Evolutionary conservation across 2,329 filamentous ascomycete genomes (phyloP).

Genomic region (Exophiala viscosa): DNA sequence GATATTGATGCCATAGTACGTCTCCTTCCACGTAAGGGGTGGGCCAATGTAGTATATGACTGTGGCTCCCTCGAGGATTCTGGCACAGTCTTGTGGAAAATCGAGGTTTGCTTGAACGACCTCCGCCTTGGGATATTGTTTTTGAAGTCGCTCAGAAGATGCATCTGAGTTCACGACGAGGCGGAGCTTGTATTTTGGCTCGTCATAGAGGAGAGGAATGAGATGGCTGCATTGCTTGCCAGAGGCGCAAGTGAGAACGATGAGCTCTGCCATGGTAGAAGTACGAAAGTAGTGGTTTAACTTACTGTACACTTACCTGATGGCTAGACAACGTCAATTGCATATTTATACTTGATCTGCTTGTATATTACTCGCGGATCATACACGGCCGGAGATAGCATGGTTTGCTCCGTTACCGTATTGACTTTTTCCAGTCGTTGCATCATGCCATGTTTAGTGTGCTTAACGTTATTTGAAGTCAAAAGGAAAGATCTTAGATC

Average conservation of each 20-base stretch:
- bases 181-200: constrained; percentile 29
- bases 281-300: too few relatives aligned
- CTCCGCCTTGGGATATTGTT: constrained; percentile 34
- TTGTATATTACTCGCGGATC: too few relatives aligned
- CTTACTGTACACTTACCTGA: too few relatives aligned
- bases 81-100: constrained; percentile 20
- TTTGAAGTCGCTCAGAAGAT: constrained; percentile 30
- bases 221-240: constrained; percentile 37
- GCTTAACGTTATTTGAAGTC: too few relatives aligned
- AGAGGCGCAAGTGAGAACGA: constrained; percentile 38
- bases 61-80: constrained; percentile 32
- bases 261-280: neutral
- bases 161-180: constrained; percentile 32
- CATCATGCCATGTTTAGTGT: too few relatives aligned
- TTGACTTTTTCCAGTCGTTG: too few relatives aligned
- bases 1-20: constrained; percentile 34
- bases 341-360: too few relatives aligned
- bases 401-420: too few relatives aligned
- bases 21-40: constrained; percentile 35
- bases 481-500: too few relatives aligned
- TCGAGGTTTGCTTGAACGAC: constrained; percentile 34
- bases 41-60: constrained; percentile 35
- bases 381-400: too few relatives aligned
- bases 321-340: too few relatives aligned
- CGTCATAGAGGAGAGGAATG: constrained; percentile 31